These are phyloP conservation scores for Xylariaceae sp. DNA, from an alignment of 2,329 filamentous ascomycete genomes.

Conservation along the genomic window DNA sequence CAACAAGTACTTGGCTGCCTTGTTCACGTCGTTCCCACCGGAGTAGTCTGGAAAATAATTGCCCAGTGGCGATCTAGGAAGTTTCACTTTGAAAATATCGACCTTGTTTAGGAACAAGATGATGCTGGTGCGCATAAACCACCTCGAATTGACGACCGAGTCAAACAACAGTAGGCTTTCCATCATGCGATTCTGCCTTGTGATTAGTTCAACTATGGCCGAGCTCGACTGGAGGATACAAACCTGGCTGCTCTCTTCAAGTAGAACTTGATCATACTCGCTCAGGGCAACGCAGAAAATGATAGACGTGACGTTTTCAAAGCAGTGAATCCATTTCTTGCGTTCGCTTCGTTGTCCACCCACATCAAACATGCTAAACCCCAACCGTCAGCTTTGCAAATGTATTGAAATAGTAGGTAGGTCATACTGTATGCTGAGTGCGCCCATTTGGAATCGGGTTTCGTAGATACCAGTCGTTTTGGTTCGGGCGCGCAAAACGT, in stretches of 20 bases:
- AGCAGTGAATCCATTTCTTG: conserved; percentile 99
- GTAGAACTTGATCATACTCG: conserved; percentile 94
- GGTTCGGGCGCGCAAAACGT: conserved; percentile 90
- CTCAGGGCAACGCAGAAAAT: conserved; percentile 98
- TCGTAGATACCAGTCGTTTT: conserved; percentile 99
- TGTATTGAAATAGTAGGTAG: neutral
- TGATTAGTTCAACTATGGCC: neutral
- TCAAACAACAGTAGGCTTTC: conserved; percentile 95
- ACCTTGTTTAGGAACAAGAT: conserved; percentile 99
- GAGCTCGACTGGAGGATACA: conserved; percentile 22
- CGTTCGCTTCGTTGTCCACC: conserved; percentile 94
- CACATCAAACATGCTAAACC: conserved; percentile 91
- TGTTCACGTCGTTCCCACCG: conserved; percentile 94
- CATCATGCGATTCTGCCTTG: conserved; percentile 92
- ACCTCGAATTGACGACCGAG: conserved; percentile 96
- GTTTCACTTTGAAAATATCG: conserved; percentile 94
- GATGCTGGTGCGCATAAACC: conserved; percentile 99
- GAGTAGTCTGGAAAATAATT: conserved; percentile 99
- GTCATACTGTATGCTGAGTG: conserved; percentile 93
- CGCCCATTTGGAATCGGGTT: conserved; percentile 97
- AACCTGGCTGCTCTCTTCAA: conserved; percentile 97
- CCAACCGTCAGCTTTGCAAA: conserved; percentile 3
- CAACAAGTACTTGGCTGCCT: conserved; percentile 93
- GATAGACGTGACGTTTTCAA: conserved; percentile 98
- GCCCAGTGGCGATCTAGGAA: conserved; percentile 79